A percentile compares a stretch with the other conserved stretches of the same genome.
phyloP scores from a whole-genome alignment of 2,329 filamentous ascomycete genomes.

The Graphilbum fragrans region DNA sequence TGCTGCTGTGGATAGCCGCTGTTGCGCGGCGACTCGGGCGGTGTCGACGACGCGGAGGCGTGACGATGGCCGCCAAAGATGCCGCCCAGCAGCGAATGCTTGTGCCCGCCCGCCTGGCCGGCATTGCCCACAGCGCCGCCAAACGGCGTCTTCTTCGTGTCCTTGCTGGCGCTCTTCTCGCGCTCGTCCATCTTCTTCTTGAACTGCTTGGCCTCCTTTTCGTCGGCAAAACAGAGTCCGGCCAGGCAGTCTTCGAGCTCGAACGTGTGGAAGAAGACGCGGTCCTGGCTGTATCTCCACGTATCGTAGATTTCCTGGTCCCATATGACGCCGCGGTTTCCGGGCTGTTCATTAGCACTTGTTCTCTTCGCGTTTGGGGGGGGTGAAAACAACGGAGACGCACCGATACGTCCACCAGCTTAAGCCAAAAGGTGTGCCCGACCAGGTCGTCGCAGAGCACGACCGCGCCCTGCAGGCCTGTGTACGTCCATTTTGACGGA shows the following conservation, averaged over 20 bases:
- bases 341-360: constrained; percentile 42
- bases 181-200: constrained; percentile 95
- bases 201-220: constrained; percentile 95
- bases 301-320: constrained; percentile 96
- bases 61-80: constrained; percentile 46
- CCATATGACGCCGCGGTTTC: constrained; percentile 80
- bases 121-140: constrained; percentile 26
- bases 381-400: constrained; percentile 16
- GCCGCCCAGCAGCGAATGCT: constrained; percentile 41
- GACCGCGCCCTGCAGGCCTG: constrained; percentile 80
- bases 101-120: constrained; percentile 21
- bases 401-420: constrained; percentile 93
- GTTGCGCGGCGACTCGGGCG: constrained; percentile 42
- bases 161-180: constrained; percentile 89
- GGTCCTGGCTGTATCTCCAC: constrained; percentile 91
- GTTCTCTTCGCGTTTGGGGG: not conserved
- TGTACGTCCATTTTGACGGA: constrained; percentile 80
- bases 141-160: constrained; percentile 69
- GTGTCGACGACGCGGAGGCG: constrained; percentile 38
- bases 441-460: constrained; percentile 91
- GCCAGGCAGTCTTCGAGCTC: constrained; percentile 88
- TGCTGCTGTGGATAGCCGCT: constrained; percentile 15
- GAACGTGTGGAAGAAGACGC: constrained; percentile 95
- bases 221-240: constrained; percentile 83
- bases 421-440: constrained; percentile 93